A percentile compares a stretch with the other conserved stretches of the same genome.
phyloP scores from a whole-genome alignment of 2,329 filamentous ascomycete genomes.

The Fusarium sambucinum region DNA sequence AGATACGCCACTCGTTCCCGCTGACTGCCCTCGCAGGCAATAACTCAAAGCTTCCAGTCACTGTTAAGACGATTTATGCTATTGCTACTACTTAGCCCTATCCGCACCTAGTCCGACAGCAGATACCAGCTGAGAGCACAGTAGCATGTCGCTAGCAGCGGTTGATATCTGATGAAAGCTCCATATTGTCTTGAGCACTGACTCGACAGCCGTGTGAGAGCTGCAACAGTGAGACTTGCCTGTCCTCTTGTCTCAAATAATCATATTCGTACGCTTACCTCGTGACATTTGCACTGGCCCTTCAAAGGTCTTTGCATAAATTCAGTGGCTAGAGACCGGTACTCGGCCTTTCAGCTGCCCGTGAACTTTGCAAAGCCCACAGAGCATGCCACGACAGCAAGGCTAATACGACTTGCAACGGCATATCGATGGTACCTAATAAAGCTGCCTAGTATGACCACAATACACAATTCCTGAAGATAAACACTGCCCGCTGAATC shows the following conservation, averaged over 20 bases:
- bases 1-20: conserved; percentile 30
- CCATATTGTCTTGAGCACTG: conserved; percentile 17
- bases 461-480: conserved; percentile 1
- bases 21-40: neutral
- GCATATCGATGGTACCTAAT: neutral
- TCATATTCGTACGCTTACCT: conserved; percentile 21
- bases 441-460: neutral
- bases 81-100: neutral
- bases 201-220: conserved; percentile 23
- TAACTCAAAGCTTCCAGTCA: conserved; percentile 1
- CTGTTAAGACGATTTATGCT: neutral
- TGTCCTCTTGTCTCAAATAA: conserved; percentile 36
- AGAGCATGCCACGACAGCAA: conserved; percentile 40
- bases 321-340: conserved; percentile 37
- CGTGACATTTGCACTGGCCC: conserved; percentile 31
- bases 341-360: conserved; percentile 25
- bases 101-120: neutral
- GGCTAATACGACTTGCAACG: conserved; percentile 13
- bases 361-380: conserved; percentile 18
- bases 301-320: conserved; percentile 33
- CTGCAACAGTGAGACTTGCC: conserved; percentile 24
- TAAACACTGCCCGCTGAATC: neutral
- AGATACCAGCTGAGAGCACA: conserved; percentile 2
- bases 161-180: conserved; percentile 11
- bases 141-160: conserved; percentile 1